These are phyloP conservation scores for Apiotrichum gamsii DNA, from an alignment of 1,284 basidiomycete genomes.

Conservation along the genomic window DNA sequence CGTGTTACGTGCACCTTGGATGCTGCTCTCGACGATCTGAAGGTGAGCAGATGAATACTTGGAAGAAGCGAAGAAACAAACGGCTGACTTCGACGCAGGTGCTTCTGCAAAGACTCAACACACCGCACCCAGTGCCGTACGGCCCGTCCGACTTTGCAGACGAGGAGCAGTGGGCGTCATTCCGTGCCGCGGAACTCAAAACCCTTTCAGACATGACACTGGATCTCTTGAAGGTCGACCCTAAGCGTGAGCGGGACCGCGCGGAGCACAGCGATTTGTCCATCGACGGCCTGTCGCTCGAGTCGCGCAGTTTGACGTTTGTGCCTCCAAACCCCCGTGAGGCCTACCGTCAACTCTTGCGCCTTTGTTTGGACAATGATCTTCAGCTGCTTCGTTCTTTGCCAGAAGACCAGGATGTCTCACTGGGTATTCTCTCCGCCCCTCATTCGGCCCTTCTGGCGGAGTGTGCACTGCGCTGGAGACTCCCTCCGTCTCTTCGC, in stretches of 20 bases:
- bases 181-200: slow-evolving; percentile 76
- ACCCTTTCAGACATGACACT: slow-evolving; percentile 55
- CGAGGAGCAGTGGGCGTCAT: slow-evolving; percentile 74
- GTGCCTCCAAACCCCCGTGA: slow-evolving; percentile 83
- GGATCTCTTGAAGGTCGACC: slow-evolving; percentile 14
- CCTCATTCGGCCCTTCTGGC: slow-evolving; percentile 75
- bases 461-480: slow-evolving; percentile 83
- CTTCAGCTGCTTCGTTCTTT: slow-evolving; percentile 84
- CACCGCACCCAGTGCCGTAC: slow-evolving; percentile 75
- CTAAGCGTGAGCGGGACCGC: slow-evolving; percentile 8
- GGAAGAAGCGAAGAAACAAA: no score
- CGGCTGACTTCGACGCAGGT: slow-evolving; percentile 54
- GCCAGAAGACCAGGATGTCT: slow-evolving; percentile 93
- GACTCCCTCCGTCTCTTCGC: slow-evolving; percentile 73
- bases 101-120: slow-evolving; percentile 84
- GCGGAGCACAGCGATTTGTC: slow-evolving; percentile 52
- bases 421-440: slow-evolving; percentile 81
- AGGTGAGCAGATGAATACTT: no score
- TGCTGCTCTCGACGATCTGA: slow-evolving; percentile 76
- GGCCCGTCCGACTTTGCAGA: slow-evolving; percentile 76
- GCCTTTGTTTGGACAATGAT: slow-evolving; percentile 76
- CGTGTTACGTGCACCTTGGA: slow-evolving; percentile 43
- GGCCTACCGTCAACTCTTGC: slow-evolving; percentile 77
- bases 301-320: slow-evolving; percentile 52
- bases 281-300: slow-evolving; percentile 21